A percentile compares a stretch with the other conserved stretches of the same genome.
Evolutionary conservation across 139 green algal genomes (phyloP).

Genomic region (Tetraselmis striata): DNA sequence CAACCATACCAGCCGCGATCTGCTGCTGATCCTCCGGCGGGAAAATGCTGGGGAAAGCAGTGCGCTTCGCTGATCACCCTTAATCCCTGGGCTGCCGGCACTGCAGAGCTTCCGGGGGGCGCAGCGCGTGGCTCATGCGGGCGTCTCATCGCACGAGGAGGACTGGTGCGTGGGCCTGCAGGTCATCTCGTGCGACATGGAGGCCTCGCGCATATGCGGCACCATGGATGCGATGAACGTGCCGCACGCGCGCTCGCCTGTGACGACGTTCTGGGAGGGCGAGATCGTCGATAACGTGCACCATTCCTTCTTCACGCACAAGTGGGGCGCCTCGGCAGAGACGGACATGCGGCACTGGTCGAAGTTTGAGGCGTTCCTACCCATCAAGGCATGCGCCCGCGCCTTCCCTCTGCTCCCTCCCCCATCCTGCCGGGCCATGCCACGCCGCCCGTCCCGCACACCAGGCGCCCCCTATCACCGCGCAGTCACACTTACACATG

Average conservation of each 20-base stretch:
- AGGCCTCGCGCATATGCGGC: conserved; percentile 40
- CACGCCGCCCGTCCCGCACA: no score
- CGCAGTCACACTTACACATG: background rate
- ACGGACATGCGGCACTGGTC: conserved; percentile 53
- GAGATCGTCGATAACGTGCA: conserved; percentile 74
- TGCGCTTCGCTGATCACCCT: no score
- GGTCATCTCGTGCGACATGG: background rate
- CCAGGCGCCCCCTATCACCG: no score
- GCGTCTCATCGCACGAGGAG: background rate
- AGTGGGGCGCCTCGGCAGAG: conserved; percentile 42
- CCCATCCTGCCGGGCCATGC: background rate
- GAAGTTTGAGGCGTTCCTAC: conserved; percentile 41
- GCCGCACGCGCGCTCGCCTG: conserved; percentile 18
- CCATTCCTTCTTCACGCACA: conserved; percentile 61
- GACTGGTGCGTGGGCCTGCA: conserved; percentile 14
- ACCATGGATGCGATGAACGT: conserved; percentile 55
- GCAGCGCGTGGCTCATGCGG: conserved; percentile 24
- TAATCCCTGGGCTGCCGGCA: background rate
- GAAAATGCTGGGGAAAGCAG: no score
- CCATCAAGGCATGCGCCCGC: no score
- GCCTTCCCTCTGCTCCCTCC: background rate
- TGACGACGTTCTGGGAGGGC: conserved; percentile 68
- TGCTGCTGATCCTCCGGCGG: no score
- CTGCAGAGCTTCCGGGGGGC: conserved; percentile 25
- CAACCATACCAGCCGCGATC: no score